phyloP scores from a whole-genome alignment of 768 basidiomycete species.

The Lactarius pseudohatsudake region DNA sequence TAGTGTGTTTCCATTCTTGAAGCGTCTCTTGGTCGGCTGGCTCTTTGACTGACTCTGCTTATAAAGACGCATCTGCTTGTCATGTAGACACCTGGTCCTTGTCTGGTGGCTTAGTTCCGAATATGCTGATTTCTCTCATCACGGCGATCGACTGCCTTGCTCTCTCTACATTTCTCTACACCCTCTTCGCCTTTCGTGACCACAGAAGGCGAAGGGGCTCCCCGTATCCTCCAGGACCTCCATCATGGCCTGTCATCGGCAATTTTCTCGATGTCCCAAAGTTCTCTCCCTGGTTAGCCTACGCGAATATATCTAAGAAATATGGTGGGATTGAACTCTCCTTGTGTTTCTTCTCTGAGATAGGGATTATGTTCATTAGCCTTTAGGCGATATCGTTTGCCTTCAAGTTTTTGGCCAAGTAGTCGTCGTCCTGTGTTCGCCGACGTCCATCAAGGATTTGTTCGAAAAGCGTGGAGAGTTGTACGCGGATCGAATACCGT shows the following conservation, averaged over 20 bases:
- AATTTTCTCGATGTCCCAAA: slow-evolving; percentile 10
- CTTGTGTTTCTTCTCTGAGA: not conserved
- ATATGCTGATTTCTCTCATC: not conserved
- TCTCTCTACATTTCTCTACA: not conserved
- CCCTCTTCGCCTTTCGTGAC: not conserved
- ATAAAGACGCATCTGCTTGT: not conserved
- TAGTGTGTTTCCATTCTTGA: no score
- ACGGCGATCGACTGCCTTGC: not conserved
- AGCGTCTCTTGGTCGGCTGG: not conserved
- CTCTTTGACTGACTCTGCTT: no score
- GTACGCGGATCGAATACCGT: slow-evolving; percentile 6
- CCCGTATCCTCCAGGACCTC: slow-evolving; percentile 3
- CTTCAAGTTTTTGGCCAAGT: slow-evolving; percentile 14
- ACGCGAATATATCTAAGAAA: not conserved
- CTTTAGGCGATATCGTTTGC: slow-evolving; percentile 2
- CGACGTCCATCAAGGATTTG: slow-evolving; percentile 13
- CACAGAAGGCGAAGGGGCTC: not conserved
- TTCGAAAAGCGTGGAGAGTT: slow-evolving; percentile 13
- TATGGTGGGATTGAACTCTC: not conserved
- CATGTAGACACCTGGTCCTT: not conserved
- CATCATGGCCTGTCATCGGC: not conserved
- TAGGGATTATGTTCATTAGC: not conserved
- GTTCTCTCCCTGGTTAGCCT: not conserved
- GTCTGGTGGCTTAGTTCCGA: not conserved
- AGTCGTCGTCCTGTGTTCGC: slow-evolving; percentile 9